Conservation (phyloP, 495 filamentous ascomycete genomes). For the Lentithecium fluviatile region DNA sequence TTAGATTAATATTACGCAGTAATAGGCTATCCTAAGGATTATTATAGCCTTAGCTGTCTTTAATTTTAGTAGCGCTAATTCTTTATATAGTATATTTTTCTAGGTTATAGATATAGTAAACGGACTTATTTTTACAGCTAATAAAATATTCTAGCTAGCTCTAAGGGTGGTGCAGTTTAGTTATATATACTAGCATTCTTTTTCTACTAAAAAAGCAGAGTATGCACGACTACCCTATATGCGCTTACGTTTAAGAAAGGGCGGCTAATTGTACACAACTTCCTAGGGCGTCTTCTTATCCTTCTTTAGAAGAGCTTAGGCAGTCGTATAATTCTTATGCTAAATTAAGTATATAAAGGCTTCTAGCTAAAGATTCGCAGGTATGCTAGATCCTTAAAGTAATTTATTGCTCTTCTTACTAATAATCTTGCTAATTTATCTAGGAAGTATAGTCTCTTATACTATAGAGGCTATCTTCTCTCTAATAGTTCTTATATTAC, state of each 20-base stretch:
- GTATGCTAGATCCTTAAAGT: not conserved
- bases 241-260: not conserved
- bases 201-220: not conserved
- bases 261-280: not conserved
- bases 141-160: not conserved
- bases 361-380: not conserved
- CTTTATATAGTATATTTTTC: not conserved
- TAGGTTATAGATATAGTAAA: not conserved
- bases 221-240: not conserved
- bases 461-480: not conserved
- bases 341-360: not conserved
- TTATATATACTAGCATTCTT: not conserved
- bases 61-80: not conserved
- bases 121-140: not conserved
- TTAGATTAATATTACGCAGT: not conserved
- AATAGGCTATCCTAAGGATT: not conserved
- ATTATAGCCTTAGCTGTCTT: not conserved
- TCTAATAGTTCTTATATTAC: not conserved
- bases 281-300: not conserved
- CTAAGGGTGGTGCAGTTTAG: not conserved
- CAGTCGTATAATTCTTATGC: not conserved
- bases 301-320: not conserved
- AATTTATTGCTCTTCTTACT: not conserved
- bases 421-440: not conserved
- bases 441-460: not conserved